Percentiles rank a stretch among this genome's conserved stretches.
Conservation (phyloP, 2,329 filamentous ascomycete species). For the Xylaria sp. region DNA sequence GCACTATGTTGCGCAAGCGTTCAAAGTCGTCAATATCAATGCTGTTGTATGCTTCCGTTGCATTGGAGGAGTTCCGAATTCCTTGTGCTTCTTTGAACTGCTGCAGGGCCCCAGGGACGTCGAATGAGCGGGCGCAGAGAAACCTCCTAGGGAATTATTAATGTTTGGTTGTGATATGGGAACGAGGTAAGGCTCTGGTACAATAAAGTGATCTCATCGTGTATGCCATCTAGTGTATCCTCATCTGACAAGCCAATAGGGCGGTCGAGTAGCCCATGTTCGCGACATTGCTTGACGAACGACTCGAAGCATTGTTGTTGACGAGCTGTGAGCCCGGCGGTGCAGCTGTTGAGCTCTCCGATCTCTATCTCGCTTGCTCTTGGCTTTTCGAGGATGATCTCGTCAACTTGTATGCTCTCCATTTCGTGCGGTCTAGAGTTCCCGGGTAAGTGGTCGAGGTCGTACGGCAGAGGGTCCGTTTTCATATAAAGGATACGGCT, state of each 20-base stretch:
- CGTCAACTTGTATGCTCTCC: conserved; percentile 20
- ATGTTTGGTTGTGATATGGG: background rate
- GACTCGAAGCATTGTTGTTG: conserved; percentile 19
- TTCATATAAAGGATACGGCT: conserved; percentile 3
- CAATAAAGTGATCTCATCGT: conserved; percentile 29
- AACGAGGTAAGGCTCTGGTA: background rate
- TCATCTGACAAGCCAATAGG: conserved; percentile 22
- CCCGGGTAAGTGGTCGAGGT: background rate
- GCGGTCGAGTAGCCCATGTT: conserved; percentile 25
- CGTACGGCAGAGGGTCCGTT: background rate
- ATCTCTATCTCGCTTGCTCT: conserved; percentile 16
- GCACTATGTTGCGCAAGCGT: conserved; percentile 22
- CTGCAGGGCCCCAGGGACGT: conserved; percentile 17
- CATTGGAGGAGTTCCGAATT: conserved; percentile 23
- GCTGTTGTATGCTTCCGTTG: conserved; percentile 19
- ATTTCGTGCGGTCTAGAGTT: conserved; percentile 11
- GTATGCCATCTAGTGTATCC: conserved; percentile 28
- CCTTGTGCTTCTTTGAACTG: conserved; percentile 33
- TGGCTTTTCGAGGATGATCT: conserved; percentile 11
- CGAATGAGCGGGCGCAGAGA: conserved; percentile 26
- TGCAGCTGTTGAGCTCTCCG: conserved; percentile 13
- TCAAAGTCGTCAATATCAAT: conserved; percentile 33
- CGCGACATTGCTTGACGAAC: conserved; percentile 28
- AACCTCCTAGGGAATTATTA: conserved; percentile 19
- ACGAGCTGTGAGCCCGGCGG: conserved; percentile 15